These are phyloP conservation scores for Crithidia thermophila DNA, from an alignment of 208 protist species.

Conservation along the genomic window DNA sequence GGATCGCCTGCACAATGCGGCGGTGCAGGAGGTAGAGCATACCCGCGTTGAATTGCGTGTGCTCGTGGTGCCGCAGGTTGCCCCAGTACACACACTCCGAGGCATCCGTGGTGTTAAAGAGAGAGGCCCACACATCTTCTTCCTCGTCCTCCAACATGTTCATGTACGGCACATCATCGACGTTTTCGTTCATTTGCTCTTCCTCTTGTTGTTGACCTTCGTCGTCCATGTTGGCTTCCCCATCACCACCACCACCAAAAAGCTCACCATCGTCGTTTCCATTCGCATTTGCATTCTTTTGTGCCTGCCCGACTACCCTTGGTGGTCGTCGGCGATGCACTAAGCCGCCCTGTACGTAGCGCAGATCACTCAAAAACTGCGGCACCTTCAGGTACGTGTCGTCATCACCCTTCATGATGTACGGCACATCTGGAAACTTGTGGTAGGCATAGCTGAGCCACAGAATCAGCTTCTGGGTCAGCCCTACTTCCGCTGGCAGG, in stretches of 20 bases:
- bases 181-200: no score
- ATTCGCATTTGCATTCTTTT: no score
- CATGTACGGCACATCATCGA: no score
- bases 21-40: conserved; percentile 22
- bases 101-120: not conserved
- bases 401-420: conserved; percentile 53
- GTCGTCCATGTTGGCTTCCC: no score
- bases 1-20: not conserved
- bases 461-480: conserved; percentile 48
- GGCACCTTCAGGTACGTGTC: conserved; percentile 52
- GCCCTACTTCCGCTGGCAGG: conserved; percentile 36
- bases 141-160: no score
- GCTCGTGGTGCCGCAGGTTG: not conserved
- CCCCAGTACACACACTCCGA: conserved; percentile 30
- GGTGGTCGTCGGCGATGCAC: no score
- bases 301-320: no score
- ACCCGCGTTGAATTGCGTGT: conserved; percentile 1
- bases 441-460: conserved; percentile 47
- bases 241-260: no score
- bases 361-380: conserved; percentile 51
- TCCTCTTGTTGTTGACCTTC: no score
- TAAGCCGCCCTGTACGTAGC: not conserved
- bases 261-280: no score
- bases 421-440: conserved; percentile 36
- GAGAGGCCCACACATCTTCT: no score